Base-by-base conservation (phyloP, 2,329 filamentous ascomycete species). In the Aplosporella prunicola region DNA sequence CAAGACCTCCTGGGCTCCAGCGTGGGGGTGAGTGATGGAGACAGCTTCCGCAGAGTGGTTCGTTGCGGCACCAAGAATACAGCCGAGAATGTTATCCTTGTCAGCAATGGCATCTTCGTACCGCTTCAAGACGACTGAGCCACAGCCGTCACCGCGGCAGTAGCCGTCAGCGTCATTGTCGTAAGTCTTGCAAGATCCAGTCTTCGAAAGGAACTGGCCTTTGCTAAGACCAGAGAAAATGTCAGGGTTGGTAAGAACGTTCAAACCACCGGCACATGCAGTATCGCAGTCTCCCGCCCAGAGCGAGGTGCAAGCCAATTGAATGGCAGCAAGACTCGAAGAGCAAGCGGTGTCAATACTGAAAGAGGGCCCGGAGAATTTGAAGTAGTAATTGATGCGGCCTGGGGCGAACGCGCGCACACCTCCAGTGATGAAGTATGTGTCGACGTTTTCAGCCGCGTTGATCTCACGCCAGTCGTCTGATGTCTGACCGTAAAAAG, bases 11-110 rank as follows among this genome's bases (percentile, higher is more conserved):
- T 93, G 86, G 0, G 82, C 80, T 10, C 76, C 80, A 4, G 76
- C 81, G 55, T 91, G 83, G 2, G 86, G 86, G 41, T 85, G 81
- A 0, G 84, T 91, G 51, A 93, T 91, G 2, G 83, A 88, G 14
- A 85, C 76, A 29, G 84, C 78, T 49, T 87, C 78, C 1, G 81
- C 81, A 1, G 81, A 88, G 58, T 91, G 84, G 57, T 91, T 93
- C 32, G 84, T 91, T 4, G 77, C 74, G 1, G 78, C 74, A 18
- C 78, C 82, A 1, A 82, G 67, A 32, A 94, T 81, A 45, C 84
- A 78, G 11, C 78, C 84, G n/a, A 88, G 69, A 26, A 68, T 69
- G 51, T 68, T 67, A 50, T 91, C 85, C 42, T 82, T 78, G 49
- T 91, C 83, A 1, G 74, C 74, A 35, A 82, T 57, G 1, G 85